These are phyloP conservation scores for Podaxis sp. DNA, from an alignment of 768 basidiomycete genomes.

Conservation along the genomic window DNA sequence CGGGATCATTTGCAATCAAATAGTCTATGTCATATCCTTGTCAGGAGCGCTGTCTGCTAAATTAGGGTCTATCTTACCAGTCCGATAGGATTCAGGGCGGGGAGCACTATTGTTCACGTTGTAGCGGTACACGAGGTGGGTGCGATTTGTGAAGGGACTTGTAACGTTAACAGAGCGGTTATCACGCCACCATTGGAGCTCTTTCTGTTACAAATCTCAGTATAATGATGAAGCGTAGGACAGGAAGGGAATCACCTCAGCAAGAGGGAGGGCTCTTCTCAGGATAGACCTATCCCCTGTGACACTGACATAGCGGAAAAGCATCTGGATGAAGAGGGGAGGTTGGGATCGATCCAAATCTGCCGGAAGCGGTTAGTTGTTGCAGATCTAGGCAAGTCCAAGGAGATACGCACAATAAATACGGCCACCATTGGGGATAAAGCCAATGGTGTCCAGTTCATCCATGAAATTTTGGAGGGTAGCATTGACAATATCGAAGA, in stretches of 20 bases:
- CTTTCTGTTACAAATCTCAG: constrained; percentile 43
- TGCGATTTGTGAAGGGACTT: constrained; percentile 69
- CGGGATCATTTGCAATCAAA: constrained; percentile 67
- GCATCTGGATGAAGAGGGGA: constrained; percentile 90
- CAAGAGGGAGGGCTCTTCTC: constrained; percentile 75
- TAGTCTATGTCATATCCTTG: constrained; percentile 54
- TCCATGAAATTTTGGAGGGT: constrained; percentile 96
- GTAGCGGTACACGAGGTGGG: constrained; percentile 68
- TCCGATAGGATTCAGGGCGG: constrained; percentile 80
- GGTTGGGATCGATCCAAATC: constrained; percentile 92
- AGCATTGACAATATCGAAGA: constrained; percentile 68
- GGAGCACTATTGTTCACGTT: constrained; percentile 82
- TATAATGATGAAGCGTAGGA: neutral
- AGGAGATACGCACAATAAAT: constrained; percentile 66
- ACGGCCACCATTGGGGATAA: constrained; percentile 92
- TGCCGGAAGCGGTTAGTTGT: constrained; percentile 23
- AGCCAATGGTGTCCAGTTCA: constrained; percentile 78
- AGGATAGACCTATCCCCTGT: constrained; percentile 78
- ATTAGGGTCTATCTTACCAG: constrained; percentile 37
- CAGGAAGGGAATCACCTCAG: constrained; percentile 50
- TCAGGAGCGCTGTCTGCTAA: neutral
- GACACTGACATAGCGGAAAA: constrained; percentile 74
- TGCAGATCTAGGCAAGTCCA: neutral
- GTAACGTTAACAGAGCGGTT: constrained; percentile 69
- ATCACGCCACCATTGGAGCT: constrained; percentile 79